phyloP scores from a whole-genome alignment of 2,329 filamentous ascomycete genomes.

The Penicillium crustosum region DNA sequence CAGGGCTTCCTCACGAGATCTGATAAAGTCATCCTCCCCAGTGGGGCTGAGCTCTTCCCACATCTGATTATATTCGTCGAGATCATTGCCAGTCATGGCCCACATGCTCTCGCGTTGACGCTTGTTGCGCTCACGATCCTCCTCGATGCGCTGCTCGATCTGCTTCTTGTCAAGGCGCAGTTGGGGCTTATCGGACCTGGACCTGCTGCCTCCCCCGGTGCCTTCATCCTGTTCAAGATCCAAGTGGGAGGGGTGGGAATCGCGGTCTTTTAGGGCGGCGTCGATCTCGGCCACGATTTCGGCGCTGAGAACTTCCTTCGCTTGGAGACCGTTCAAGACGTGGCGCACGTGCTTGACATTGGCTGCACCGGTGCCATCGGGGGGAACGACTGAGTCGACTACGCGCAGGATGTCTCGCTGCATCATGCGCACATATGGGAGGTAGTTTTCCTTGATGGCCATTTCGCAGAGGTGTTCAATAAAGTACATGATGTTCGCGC shows the following conservation, averaged over 20 bases:
- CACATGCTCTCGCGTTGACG: slow-evolving; percentile 87
- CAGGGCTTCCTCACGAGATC: slow-evolving; percentile 70
- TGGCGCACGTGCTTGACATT: slow-evolving; percentile 91
- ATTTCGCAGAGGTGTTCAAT: slow-evolving; percentile 92
- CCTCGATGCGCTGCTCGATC: slow-evolving; percentile 94
- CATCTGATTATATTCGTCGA: slow-evolving; percentile 73
- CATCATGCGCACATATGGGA: slow-evolving; percentile 89
- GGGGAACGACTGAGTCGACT: slow-evolving; percentile 86
- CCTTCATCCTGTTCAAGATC: slow-evolving; percentile 40
- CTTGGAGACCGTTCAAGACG: slow-evolving; percentile 69
- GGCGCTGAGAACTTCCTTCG: slow-evolving; percentile 69
- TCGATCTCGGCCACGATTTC: slow-evolving; percentile 79
- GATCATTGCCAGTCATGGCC: slow-evolving; percentile 69
- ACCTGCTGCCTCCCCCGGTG: slow-evolving; percentile 25
- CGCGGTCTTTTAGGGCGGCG: slow-evolving; percentile 76
- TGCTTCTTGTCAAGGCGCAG: slow-evolving; percentile 74
- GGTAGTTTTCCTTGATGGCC: slow-evolving; percentile 71
- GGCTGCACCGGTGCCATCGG: slow-evolving; percentile 81
- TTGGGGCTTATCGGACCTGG: slow-evolving; percentile 31
- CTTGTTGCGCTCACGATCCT: slow-evolving; percentile 94
- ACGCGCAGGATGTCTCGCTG: slow-evolving; percentile 88
- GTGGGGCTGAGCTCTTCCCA: slow-evolving; percentile 87
- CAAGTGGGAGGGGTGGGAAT: slow-evolving; percentile 62
- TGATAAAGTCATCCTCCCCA: slow-evolving; percentile 79
- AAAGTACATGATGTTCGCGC: slow-evolving; percentile 99